Base-by-base conservation (phyloP, 768 basidiomycete genomes). In the Hemileccinum impolitum region DNA sequence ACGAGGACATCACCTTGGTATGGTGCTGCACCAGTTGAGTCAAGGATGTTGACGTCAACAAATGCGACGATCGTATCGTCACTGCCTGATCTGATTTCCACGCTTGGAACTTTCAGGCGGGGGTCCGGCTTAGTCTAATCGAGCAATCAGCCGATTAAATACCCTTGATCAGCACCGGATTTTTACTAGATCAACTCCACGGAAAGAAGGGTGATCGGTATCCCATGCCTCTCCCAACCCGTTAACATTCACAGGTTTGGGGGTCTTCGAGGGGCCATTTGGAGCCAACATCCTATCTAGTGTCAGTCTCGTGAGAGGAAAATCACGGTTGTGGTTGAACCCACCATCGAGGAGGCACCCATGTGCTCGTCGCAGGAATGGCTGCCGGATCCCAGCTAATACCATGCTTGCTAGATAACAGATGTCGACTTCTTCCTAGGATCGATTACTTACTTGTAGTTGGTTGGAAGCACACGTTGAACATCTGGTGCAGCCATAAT, bases 1-100 rank as follows among this genome's bases (percentile, higher is more conserved):
- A 71, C 47, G 25, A 71, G 58, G 3, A 71, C 67, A 35, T 71
- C 70, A 0, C 70, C 70, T 28, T 40, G 50, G 48, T 70, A 70
- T 1, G 70, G 70, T 15, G 46, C 46, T 6, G 50, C 37, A 1
- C 70, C 70, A 4, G 70, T 71, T 31, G 66, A 71, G 47, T 71
- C 70, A 17, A 71, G 43, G 35, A 71, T 69, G 28, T 64, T 60
- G 9, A 71, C 69, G 28, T 70, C 59, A 2, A 56, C 51, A 19
- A 64, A 64, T 0, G 63, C 63, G 15, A 56, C 36, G 19, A 50
- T 9, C 4, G 60, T 49, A 23, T 60, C 55, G n/a, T 65, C 54
- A 11, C 51, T 54, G 18, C 45, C 51, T 7, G 57, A 55, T 48
- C 38, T 51, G 26, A 64, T 65, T 36, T 65, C 60, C 17, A 65